A percentile compares a stretch with the other conserved stretches of the same genome.
Conservation (phyloP, 2,329 filamentous ascomycete genomes). For the Fusarium nygamai region DNA sequence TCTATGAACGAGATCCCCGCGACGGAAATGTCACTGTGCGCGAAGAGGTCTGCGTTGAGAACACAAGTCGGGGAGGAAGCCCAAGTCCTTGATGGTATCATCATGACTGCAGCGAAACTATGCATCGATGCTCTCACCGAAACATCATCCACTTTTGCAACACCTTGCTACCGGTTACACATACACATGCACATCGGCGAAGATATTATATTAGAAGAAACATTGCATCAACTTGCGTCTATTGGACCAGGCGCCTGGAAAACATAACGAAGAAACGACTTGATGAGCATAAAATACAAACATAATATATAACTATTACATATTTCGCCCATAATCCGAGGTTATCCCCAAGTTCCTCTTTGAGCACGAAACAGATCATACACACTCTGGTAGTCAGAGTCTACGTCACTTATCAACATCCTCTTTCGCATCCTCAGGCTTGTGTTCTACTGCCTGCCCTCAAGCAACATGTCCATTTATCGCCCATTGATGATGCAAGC, state of each 20-base stretch:
- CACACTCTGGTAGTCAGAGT: not conserved
- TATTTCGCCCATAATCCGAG: not conserved
- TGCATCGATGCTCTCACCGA: not conserved
- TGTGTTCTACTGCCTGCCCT: too few relatives aligned
- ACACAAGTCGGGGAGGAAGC: conserved; percentile 38
- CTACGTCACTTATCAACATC: not conserved
- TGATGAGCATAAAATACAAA: conserved; percentile 1
- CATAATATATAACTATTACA: not conserved
- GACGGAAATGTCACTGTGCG: conserved; percentile 36
- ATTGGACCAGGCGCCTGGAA: not conserved
- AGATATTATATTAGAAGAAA: not conserved
- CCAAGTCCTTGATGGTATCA: conserved; percentile 29
- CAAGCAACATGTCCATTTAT: not conserved
- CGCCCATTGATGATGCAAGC: not conserved
- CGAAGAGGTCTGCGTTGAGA: conserved; percentile 45
- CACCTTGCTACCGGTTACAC: not conserved
- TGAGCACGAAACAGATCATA: not conserved
- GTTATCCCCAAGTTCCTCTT: not conserved
- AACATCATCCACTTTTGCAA: not conserved
- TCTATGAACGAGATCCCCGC: conserved; percentile 47
- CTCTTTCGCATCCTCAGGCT: not conserved
- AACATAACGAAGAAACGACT: conserved; percentile 20
- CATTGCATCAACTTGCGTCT: not conserved
- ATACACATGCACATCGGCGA: not conserved
- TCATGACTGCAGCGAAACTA: not conserved